Base-by-base conservation (phyloP, 2,329 filamentous ascomycete species). In the Colletotrichum filicis region DNA sequence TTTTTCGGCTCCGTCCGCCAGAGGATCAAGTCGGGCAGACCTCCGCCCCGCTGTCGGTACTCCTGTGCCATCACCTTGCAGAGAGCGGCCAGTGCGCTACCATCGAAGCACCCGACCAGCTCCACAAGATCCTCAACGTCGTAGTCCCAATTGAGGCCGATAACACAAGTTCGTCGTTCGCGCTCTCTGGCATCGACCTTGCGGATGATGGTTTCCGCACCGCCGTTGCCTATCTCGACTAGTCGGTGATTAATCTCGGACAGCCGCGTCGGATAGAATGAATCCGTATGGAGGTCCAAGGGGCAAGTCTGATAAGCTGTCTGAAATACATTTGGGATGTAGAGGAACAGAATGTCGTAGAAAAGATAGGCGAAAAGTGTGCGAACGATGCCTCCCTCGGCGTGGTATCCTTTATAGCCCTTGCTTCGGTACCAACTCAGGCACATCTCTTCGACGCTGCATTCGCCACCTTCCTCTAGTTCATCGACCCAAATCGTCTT, bases 31-130 rank as follows among this genome's bases (percentile, higher is more conserved):
- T 99, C 97, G 4, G 97, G 97, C 74, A 99, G 92, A 0, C 97
- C 97, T 19, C 95, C 93, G 4, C 94, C 94, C 62, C 97, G 87
- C 77, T 94, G 92, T 75, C 91, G 90, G 83, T 99, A 99, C 81
- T 99, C 97, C 83, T 99, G 95, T 53, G 95, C 95, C 88, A 98
- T 92, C 53, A 98, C 95, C 82, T 96, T 97, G 84, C 97, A 98
- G 35, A 98, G 88, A 0, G 92, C 92, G 6, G 94, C 94, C 73
- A 99, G 85, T 1, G 94, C 95, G 74, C 91, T 90, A n/a, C 94
- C 92, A 35, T 91, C 87, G 79, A 98, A 98, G 83, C 94, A 96
- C 28, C 83, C 79, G 5, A 92, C 92, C 73, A 98, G 92, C 81
- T 97, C 94, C 7, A 93, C 80, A 30, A 99, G 83, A 80, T 98